phyloP scores from a whole-genome alignment of 2,329 filamentous ascomycete genomes.

The Pezicula radicicola region DNA sequence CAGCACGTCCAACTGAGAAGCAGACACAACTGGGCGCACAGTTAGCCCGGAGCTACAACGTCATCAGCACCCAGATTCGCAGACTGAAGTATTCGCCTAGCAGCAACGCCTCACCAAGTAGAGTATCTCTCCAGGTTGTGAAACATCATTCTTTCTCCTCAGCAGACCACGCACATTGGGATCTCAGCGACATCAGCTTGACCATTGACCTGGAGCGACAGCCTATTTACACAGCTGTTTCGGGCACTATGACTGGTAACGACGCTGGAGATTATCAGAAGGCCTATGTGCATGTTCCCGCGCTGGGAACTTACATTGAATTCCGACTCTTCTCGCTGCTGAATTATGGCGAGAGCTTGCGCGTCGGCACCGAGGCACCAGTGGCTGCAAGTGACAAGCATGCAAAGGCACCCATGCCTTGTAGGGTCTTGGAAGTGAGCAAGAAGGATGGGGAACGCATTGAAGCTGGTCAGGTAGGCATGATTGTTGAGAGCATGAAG shows the following conservation, averaged over 20 bases:
- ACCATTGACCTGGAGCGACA: neutral
- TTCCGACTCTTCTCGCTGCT: conserved; percentile 10
- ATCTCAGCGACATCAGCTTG: neutral
- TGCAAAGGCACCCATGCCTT: conserved; percentile 32
- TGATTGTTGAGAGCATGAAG: conserved; percentile 41
- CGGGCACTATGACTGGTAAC: neutral
- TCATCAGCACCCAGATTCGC: neutral
- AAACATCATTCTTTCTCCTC: neutral
- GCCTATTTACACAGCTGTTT: neutral
- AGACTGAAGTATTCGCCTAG: neutral
- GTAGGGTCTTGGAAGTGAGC: conserved; percentile 29
- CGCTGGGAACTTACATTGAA: neutral
- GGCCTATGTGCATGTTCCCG: neutral
- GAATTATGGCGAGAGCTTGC: conserved; percentile 23
- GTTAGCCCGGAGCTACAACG: neutral
- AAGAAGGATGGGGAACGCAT: conserved; percentile 30
- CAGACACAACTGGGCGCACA: neutral
- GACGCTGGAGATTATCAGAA: neutral
- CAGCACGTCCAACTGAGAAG: neutral
- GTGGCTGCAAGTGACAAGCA: conserved; percentile 8
- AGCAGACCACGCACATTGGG: neutral
- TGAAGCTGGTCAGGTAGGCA: conserved; percentile 27
- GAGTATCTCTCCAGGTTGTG: neutral
- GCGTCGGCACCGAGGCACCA: conserved; percentile 13
- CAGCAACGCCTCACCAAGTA: neutral